Base-by-base conservation (phyloP, 192 early-diverging fungal species). In the Thoreauomyces humboldtii region DNA sequence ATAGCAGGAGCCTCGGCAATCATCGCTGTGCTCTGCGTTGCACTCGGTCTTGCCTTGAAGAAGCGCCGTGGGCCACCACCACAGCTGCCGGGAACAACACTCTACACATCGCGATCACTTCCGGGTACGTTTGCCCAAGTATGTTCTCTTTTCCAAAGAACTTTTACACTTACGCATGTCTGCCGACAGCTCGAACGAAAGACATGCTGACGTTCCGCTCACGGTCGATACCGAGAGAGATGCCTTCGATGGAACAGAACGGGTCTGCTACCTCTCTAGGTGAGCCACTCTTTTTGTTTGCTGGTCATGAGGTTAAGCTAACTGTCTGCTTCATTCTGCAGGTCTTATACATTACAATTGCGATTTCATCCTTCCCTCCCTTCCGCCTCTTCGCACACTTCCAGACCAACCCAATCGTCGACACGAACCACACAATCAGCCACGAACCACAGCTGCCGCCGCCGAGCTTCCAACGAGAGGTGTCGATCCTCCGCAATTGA, bases 321-420 rank as follows among this genome's bases (percentile, higher is more conserved):
- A n/a, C n/a, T n/a, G n/a, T n/a, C n/a, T n/a, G n/a, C n/a, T n/a
- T n/a, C n/a, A n/a, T n/a, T n/a, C n/a, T n/a, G n/a, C 47, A 63
- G 64, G 64, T 5, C 19, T 66, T 15, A 34, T 66, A 17, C 64
- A 66, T 54, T 66, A 66, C 54, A 66, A 66, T 54, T 66, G 64
- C 54, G 64, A 66, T 29, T 66, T 45, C 45, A 24, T 66, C 22
- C 53, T 66, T 19, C 64, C 64, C 11, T 43, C 64, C 11, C 21
- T 36, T 1, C 52, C 48, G 9, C 48, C 47, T 27, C 31, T 36
- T 17, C 45, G 32, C 27, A 37, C 56, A 19, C 28, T 25, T 24
- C 56, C 56, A 15, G 56, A 58, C 17, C 9, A 17, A 21, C 17
- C n/a, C n/a, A n/a, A n/a, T n/a, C n/a, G n/a, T n/a, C n/a, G n/a